phyloP scores from a whole-genome alignment of 23 red algal species.

The Gracilaria domingensis region DNA sequence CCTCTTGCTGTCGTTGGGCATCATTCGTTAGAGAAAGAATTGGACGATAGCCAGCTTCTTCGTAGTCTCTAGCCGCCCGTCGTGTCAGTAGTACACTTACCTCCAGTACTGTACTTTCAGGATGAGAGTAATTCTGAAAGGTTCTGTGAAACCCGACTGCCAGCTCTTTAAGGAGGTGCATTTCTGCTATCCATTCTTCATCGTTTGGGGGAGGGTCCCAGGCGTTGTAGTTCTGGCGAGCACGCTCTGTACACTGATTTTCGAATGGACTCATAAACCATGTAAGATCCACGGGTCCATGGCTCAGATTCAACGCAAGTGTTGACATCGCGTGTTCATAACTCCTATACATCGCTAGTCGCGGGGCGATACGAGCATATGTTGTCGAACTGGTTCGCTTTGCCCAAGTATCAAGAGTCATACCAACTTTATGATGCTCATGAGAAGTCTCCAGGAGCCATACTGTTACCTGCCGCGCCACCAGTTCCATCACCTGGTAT shows the following conservation, averaged over 20 bases:
- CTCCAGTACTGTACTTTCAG: slow-evolving; percentile 2
- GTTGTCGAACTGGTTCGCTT: slow-evolving; percentile 15
- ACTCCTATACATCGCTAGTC: slow-evolving; percentile 23
- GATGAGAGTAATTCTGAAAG: slow-evolving; percentile 4
- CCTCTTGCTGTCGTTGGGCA: background rate
- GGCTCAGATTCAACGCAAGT: slow-evolving; percentile 14
- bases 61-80: slow-evolving; percentile 19
- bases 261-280: slow-evolving; percentile 49
- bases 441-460: slow-evolving; percentile 68
- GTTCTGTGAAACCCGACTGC: slow-evolving; percentile 28
- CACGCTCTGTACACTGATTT: background rate
- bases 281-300: slow-evolving; percentile 30
- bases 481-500: slow-evolving; percentile 20
- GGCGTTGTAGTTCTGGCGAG: slow-evolving; percentile 56
- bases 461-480: slow-evolving; percentile 59
- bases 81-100: background rate
- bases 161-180: slow-evolving; percentile 36
- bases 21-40: slow-evolving; percentile 6
- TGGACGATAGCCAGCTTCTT: slow-evolving; percentile 31
- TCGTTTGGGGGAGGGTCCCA: slow-evolving; percentile 68
- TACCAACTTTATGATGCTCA: slow-evolving; percentile 27
- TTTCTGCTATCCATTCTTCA: slow-evolving; percentile 50
- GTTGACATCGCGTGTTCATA: slow-evolving; percentile 40
- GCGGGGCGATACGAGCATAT: slow-evolving; percentile 24
- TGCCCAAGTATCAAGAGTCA: slow-evolving; percentile 24